Conservation (phyloP, 2,329 filamentous ascomycete genomes). For the Arthrobotrys musiformis region DNA sequence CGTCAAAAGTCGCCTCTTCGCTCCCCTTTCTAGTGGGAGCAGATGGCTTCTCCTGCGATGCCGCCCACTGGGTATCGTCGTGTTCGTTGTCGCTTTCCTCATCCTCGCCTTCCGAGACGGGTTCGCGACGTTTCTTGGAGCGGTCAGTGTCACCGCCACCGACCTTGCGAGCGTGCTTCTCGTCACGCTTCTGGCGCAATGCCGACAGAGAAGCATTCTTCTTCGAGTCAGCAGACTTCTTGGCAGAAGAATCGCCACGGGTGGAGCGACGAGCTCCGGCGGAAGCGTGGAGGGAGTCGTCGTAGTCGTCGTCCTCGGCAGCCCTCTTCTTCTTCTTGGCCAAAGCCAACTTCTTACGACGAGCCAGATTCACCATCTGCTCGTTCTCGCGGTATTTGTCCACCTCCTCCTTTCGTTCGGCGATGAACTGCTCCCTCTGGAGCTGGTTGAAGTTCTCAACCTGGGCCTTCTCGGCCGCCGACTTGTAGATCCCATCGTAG, state of each 20-base stretch:
- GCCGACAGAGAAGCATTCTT: constrained; percentile 59
- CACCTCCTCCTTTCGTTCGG: constrained; percentile 84
- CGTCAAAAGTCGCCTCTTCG: constrained; percentile 50
- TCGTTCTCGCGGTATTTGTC: constrained; percentile 81
- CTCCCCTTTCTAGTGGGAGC: constrained; percentile 48
- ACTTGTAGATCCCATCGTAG: constrained; percentile 85
- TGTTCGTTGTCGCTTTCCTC: constrained; percentile 57
- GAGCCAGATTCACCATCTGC: constrained; percentile 78
- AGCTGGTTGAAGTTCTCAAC: constrained; percentile 91
- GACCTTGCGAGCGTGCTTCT: constrained; percentile 57
- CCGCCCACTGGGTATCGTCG: constrained; percentile 41
- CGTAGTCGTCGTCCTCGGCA: constrained; percentile 34
- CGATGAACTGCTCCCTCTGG: constrained; percentile 87
- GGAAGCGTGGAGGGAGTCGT: constrained; percentile 51
- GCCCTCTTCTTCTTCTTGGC: constrained; percentile 69
- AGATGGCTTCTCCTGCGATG: constrained; percentile 41
- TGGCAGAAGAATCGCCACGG: constrained; percentile 57
- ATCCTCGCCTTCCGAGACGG: constrained; percentile 50
- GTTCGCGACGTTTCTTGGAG: constrained; percentile 56
- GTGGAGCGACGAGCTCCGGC: constrained; percentile 55
- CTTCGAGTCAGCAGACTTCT: constrained; percentile 58
- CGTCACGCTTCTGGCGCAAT: constrained; percentile 57
- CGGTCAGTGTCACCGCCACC: constrained; percentile 54
- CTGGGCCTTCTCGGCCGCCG: constrained; percentile 76
- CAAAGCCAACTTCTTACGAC: constrained; percentile 71